Evolutionary conservation across 208 protist genomes (phyloP).

Genomic region (Naegleria fowleri): DNA sequence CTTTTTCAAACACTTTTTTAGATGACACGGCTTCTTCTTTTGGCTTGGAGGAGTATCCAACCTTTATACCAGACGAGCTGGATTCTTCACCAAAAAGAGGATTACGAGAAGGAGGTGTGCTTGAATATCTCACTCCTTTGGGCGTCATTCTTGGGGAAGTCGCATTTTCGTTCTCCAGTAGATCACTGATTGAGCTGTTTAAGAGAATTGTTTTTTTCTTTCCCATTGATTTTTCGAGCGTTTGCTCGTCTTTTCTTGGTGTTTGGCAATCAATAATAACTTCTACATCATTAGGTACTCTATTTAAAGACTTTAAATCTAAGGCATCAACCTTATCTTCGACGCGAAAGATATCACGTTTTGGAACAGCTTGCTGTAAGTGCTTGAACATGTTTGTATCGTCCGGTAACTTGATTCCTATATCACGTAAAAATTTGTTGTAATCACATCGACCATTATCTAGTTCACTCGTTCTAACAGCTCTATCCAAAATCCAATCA

Average conservation of each 20-base stretch:
- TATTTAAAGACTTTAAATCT: background rate
- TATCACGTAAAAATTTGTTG: background rate
- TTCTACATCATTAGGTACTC: background rate
- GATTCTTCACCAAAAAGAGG: background rate
- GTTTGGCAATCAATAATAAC: background rate
- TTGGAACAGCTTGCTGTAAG: too few species aligned
- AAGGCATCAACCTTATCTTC: background rate
- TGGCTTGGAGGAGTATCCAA: background rate
- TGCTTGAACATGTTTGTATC: background rate
- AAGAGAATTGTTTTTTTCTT: background rate
- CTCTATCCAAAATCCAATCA: background rate
- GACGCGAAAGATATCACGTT: background rate
- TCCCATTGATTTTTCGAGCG: background rate
- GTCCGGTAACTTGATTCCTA: background rate
- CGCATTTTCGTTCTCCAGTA: background rate
- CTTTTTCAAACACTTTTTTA: background rate
- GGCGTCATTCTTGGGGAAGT: background rate
- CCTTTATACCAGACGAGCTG: background rate
- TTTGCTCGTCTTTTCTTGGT: background rate
- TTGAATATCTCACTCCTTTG: background rate
- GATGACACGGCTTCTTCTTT: too few species aligned
- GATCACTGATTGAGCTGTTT: background rate
- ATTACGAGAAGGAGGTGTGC: background rate
- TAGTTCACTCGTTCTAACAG: background rate
- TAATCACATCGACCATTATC: background rate